A percentile compares a stretch with the other conserved stretches of the same genome.
These are phyloP conservation scores for Phytophthora quininea DNA, from an alignment of 352 stramenopile genomes.

Conservation along the genomic window DNA sequence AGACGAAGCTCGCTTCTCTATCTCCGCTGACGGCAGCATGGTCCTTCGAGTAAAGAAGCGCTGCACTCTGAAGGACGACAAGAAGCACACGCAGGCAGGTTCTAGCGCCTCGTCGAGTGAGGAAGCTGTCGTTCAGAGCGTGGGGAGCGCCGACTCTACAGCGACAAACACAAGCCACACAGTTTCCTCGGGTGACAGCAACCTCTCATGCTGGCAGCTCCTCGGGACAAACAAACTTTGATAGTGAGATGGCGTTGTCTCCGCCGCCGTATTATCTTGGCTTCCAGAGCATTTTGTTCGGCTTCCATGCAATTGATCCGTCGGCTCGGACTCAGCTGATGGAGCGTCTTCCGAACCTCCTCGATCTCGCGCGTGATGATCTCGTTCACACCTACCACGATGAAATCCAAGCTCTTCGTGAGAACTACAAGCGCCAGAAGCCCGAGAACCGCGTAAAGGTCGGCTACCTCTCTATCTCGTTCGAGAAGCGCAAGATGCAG, in stretches of 20 bases:
- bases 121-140: constrained; percentile 11
- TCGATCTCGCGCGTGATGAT: constrained; percentile 80
- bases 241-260: constrained; percentile 40
- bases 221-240: constrained; percentile 4
- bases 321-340: constrained; percentile 63
- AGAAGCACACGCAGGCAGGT: constrained; percentile 15
- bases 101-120: constrained; percentile 18
- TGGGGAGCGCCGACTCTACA: constrained; percentile 18
- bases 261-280: constrained; percentile 56
- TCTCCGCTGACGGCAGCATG: constrained; percentile 48
- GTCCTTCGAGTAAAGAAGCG: constrained; percentile 51
- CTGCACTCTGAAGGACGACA: constrained; percentile 39
- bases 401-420: constrained; percentile 78
- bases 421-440: constrained; percentile 86
- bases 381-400: constrained; percentile 86
- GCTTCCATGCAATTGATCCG: constrained; percentile 69
- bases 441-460: constrained; percentile 84
- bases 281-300: constrained; percentile 80
- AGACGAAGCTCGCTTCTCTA: constrained; percentile 64
- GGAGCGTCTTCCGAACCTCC: constrained; percentile 68
- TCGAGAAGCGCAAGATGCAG: constrained; percentile 74
- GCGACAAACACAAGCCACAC: constrained; percentile 13
- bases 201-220: constrained; percentile 13
- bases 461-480: constrained; percentile 76
- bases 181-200: constrained; percentile 15